Base-by-base conservation (phyloP, 2,329 filamentous ascomycete species). In the Parascedosporium putredinis region DNA sequence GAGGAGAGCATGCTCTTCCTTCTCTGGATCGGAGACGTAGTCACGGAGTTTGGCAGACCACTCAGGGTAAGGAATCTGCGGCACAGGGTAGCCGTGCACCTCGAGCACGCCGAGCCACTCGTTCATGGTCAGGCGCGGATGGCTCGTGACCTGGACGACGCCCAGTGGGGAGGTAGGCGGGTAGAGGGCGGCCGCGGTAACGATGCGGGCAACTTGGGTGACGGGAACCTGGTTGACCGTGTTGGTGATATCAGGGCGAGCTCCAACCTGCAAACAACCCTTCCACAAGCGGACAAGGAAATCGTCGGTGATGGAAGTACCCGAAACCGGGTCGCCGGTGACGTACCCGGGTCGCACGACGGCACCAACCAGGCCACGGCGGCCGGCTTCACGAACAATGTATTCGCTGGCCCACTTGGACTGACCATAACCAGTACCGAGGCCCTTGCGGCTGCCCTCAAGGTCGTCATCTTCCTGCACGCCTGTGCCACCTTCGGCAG, bases 211-310 rank as follows among this genome's bases (percentile, higher is more conserved):
- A 31, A 96, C 89, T 56, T 95, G 88, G 54, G 81, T 81, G 23
- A 95, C 89, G 0, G 91, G 90, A 0, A 95, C 86, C 64, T 84
- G 81, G 69, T 96, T 97, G 65, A 96, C 81, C 0, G 88, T 87
- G 70, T 95, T 97, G 62, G 74, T 67, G 57, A 96, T 94, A 56
- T 78, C 75, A 1, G 90, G 91, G 0, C 88, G 76, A 2, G 75
- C 73, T 2, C 70, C 70, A 2, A 96, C 73, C 65, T 97, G 90
- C 47, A 95, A 72, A 59, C 88, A 95, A 51, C 88, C 90, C 69
- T 96, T 95, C 51, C 84, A 69, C 68, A 96, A 79, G 34, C 91
- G 81, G 55, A 95, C 78, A 5, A 97, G 69, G 71, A 96, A 97
- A 66, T 96, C 91, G 60, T 97, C 91, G 1, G 83, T 90, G 64